Evolutionary conservation across 2,329 filamentous ascomycete species (phyloP).

Genomic region (Paraconiothyrium sp.): DNA sequence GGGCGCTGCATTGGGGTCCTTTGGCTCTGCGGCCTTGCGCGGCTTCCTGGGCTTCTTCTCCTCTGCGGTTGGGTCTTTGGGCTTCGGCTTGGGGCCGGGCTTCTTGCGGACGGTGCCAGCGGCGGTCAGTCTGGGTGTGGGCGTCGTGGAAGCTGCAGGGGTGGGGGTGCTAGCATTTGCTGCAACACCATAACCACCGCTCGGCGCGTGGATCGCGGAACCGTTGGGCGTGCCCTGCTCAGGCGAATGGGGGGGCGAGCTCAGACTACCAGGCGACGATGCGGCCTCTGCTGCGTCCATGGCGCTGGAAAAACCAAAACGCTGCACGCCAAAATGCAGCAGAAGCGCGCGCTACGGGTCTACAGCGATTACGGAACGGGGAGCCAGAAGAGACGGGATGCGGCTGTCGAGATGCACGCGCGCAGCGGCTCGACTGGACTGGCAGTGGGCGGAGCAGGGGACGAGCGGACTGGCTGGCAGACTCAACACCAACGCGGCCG

Average conservation of each 20-base stretch:
- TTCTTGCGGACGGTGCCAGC: constrained; percentile 52
- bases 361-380: constrained; percentile 10
- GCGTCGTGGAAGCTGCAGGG: constrained; percentile 42
- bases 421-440: constrained; percentile 17
- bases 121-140: constrained; percentile 46
- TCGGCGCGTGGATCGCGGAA: constrained; percentile 42
- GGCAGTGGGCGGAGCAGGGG: constrained; percentile 13
- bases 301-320: constrained; percentile 29
- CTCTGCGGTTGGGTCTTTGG: constrained; percentile 47
- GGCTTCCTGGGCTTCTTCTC: constrained; percentile 57
- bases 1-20: constrained; percentile 59
- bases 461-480: constrained; percentile 26
- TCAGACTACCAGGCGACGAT: constrained; percentile 48
- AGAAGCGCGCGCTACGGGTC: constrained; percentile 13
- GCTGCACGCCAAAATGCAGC: constrained; percentile 13
- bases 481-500: constrained; percentile 47
- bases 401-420: constrained; percentile 7
- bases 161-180: constrained; percentile 37
- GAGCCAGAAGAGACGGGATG: neutral
- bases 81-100: constrained; percentile 55
- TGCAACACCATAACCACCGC: constrained; percentile 43
- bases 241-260: constrained; percentile 51
- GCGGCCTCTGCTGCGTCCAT: constrained; percentile 45
- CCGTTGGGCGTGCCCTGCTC: constrained; percentile 43
- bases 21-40: constrained; percentile 55